These are phyloP conservation scores for Odontarrhena argentea DNA, from an alignment of 345 rosid species.

Conservation along the genomic window DNA sequence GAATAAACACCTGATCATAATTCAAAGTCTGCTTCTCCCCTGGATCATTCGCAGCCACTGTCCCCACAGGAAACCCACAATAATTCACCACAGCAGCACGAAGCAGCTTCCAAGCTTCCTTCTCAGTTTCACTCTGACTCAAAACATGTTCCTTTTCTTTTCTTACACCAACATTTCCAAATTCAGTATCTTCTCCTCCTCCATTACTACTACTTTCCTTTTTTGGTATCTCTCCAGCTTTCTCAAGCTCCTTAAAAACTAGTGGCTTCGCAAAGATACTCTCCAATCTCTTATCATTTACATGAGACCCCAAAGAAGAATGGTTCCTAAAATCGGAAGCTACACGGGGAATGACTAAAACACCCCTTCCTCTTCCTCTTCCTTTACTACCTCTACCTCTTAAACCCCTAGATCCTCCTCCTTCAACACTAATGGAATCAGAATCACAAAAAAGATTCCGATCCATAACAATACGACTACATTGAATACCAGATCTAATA, in stretches of 20 bases:
- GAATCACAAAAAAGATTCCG: constrained; percentile 62
- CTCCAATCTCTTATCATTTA: constrained; percentile 72
- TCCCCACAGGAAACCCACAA: constrained; percentile 84
- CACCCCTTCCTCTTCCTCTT: constrained; percentile 54
- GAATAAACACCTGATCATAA: constrained; percentile 94
- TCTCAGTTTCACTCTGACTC: constrained; percentile 60
- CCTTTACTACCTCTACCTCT: constrained; percentile 33
- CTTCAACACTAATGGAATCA: constrained; percentile 39
- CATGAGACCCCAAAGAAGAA: constrained; percentile 61
- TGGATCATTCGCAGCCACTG: constrained; percentile 80
- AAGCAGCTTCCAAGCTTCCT: constrained; percentile 90
- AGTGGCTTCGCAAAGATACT: constrained; percentile 71
- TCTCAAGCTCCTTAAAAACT: constrained; percentile 41
- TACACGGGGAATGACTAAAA: constrained; percentile 73
- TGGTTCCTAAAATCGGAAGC: constrained; percentile 74
- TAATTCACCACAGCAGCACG: constrained; percentile 68
- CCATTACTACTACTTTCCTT: constrained; percentile 43
- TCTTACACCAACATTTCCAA: constrained; percentile 30
- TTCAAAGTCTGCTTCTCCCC: constrained; percentile 72
- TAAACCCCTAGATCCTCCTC: constrained; percentile 44
- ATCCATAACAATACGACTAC: constrained; percentile 42
- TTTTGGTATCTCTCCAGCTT: neutral
- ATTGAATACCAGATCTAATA: constrained; percentile 41
- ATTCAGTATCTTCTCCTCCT: constrained; percentile 47
- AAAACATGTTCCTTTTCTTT: neutral